A percentile compares a stretch with the other conserved stretches of the same genome.
Conservation (phyloP, 2,329 filamentous ascomycete species). For the Clonostachys chloroleuca region DNA sequence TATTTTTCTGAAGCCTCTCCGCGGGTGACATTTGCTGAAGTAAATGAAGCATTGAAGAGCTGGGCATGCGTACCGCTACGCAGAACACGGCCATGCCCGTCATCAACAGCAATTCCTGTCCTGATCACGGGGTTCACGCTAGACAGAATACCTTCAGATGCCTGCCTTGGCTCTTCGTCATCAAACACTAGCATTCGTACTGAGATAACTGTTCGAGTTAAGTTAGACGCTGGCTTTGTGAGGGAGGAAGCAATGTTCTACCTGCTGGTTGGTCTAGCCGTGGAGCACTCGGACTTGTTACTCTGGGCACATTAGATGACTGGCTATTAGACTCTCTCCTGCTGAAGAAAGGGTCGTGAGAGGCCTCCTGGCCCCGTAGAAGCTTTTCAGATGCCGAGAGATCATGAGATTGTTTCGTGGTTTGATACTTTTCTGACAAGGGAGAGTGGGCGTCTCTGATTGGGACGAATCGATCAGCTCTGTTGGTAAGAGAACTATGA, state of each 20-base stretch:
- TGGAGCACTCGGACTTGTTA: too few species aligned
- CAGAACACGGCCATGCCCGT: conserved; percentile 61
- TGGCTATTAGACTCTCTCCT: too few species aligned
- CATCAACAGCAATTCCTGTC: conserved; percentile 29
- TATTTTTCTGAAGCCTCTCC: conserved; percentile 65
- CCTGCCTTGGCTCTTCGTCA: too few species aligned
- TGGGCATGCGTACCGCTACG: conserved; percentile 71
- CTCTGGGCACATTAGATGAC: too few species aligned
- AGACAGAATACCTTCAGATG: conserved; percentile 57
- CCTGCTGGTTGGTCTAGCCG: too few species aligned
- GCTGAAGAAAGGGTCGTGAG: conserved; percentile 33
- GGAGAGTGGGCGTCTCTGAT: conserved; percentile 26
- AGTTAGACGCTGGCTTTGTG: too few species aligned
- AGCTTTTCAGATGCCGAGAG: conserved; percentile 39
- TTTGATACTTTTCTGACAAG: conserved; percentile 37
- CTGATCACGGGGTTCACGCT: conserved; percentile 31
- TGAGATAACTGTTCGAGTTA: too few species aligned
- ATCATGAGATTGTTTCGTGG: conserved; percentile 33
- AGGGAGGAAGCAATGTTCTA: too few species aligned
- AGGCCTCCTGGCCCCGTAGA: conserved; percentile 31
- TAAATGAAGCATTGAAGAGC: conserved; percentile 50
- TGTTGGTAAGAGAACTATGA: conserved; percentile 6
- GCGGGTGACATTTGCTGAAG: conserved; percentile 27
- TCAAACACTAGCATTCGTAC: too few species aligned
- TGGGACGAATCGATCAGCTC: conserved; percentile 47